A percentile compares a stretch with the other conserved stretches of the same genome.
Conservation (phyloP, 208 protist genomes). For the Trypanosoma grayi region DNA sequence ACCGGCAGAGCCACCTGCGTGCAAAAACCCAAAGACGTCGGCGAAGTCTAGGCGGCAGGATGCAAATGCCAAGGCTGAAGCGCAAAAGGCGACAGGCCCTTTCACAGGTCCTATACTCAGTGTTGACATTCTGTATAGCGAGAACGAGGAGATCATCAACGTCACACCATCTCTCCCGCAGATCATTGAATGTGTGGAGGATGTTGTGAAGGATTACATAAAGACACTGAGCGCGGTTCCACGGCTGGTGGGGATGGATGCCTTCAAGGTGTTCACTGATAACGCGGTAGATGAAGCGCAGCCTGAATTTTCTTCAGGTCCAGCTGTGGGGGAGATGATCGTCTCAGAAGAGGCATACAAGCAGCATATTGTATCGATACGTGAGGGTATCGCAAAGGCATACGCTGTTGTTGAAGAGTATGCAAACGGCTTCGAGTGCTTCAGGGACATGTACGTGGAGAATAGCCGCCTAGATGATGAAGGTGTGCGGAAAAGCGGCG, state of each 20-base stretch:
- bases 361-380: slow-evolving; percentile 67
- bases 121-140: slow-evolving; percentile 81
- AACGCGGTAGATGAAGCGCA: slow-evolving; percentile 57
- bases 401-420: slow-evolving; percentile 87
- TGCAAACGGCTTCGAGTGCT: slow-evolving; percentile 72
- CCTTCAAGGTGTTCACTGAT: slow-evolving; percentile 91
- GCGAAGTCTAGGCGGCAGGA: slow-evolving; percentile 12
- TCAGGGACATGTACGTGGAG: slow-evolving; percentile 87
- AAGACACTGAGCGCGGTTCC: slow-evolving; percentile 82
- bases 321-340: slow-evolving; percentile 90
- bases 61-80: slow-evolving; percentile 13
- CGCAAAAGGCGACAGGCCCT: slow-evolving; percentile 18
- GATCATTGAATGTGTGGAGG: slow-evolving; percentile 81
- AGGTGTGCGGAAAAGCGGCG: slow-evolving; percentile 43
- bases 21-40: neutral
- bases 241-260: slow-evolving; percentile 77
- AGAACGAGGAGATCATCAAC: slow-evolving; percentile 58
- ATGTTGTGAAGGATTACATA: slow-evolving; percentile 89
- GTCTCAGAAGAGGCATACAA: slow-evolving; percentile 87
- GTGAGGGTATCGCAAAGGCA: slow-evolving; percentile 51
- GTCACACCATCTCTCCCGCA: slow-evolving; percentile 65
- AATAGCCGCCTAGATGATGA: slow-evolving; percentile 77
- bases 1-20: neutral
- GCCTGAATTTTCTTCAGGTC: slow-evolving; percentile 62
- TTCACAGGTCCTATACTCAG: slow-evolving; percentile 75